Evolutionary conservation across 192 early-diverging fungal genomes (phyloP).

Genomic region (Coemansia sp.): DNA sequence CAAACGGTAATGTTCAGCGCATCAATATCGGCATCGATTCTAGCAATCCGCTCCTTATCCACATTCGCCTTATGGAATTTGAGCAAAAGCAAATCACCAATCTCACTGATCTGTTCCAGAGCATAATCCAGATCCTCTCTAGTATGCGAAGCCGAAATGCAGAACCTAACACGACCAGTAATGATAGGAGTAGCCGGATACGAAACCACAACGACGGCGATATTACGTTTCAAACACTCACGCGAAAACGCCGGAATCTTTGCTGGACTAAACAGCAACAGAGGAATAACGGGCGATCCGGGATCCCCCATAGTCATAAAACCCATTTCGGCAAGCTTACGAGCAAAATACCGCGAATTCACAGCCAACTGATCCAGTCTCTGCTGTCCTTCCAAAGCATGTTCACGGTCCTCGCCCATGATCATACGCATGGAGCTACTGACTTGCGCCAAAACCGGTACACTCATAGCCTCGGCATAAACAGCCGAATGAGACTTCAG

Average conservation of each 20-base stretch:
- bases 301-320: conserved; percentile 90
- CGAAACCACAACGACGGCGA: conserved; percentile 95
- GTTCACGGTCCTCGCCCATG: conserved; percentile 81
- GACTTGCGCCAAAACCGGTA: conserved; percentile 87
- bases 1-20: neutral
- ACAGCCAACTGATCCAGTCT: conserved; percentile 82
- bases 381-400: conserved; percentile 76
- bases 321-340: conserved; percentile 79
- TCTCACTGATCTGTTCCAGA: conserved; percentile 68
- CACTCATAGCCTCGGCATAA: conserved; percentile 90
- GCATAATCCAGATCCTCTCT: conserved; percentile 86
- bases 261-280: conserved; percentile 90
- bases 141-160: conserved; percentile 91
- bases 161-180: conserved; percentile 90
- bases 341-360: conserved; percentile 84
- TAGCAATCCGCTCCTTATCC: conserved; percentile 1
- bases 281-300: conserved; percentile 87
- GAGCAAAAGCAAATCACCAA: conserved; percentile 71
- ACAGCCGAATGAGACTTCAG: conserved; percentile 76
- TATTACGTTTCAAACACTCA: conserved; percentile 81
- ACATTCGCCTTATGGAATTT: conserved; percentile 54
- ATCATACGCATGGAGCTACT: conserved; percentile 88
- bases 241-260: conserved; percentile 97
- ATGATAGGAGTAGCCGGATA: conserved; percentile 99
- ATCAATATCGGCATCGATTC: neutral